phyloP scores from a whole-genome alignment of 176 grass and related monocot genomes.

The Musa schizocarpa region DNA sequence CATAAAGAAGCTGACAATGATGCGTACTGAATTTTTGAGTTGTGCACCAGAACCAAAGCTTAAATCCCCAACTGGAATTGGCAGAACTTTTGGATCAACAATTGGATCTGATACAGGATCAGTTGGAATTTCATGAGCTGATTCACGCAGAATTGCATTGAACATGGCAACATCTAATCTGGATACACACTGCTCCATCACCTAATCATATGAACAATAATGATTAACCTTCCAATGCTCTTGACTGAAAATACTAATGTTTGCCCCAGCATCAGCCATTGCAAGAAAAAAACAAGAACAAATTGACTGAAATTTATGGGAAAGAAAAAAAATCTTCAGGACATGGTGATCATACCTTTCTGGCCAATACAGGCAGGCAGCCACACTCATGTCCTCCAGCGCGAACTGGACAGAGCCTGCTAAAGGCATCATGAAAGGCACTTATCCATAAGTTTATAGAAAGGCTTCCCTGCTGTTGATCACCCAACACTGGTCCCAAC shows the following conservation, averaged over 20 bases:
- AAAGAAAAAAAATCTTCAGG: not conserved
- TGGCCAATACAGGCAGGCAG: conserved; percentile 65
- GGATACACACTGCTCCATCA: conserved; percentile 88
- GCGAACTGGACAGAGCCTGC: conserved; percentile 72
- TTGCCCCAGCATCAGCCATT: not conserved
- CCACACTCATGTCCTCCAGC: conserved; percentile 68
- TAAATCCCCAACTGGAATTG: conserved; percentile 60
- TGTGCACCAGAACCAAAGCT: conserved; percentile 92
- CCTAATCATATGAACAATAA: conserved; percentile 35
- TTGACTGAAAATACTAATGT: not conserved
- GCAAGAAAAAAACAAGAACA: not conserved
- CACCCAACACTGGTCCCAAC: conserved; percentile 27
- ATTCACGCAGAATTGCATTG: conserved; percentile 94
- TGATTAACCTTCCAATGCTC: not conserved
- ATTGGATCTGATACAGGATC: conserved; percentile 92
- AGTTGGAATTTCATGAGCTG: conserved; percentile 67
- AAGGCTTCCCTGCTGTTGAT: conserved; percentile 59
- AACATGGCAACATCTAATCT: conserved; percentile 93
- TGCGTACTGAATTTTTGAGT: conserved; percentile 77
- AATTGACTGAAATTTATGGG: not conserved
- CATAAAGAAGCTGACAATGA: not conserved
- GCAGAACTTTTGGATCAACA: conserved; percentile 69
- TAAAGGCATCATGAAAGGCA: conserved; percentile 64
- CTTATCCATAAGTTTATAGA: conserved; percentile 65
- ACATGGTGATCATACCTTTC: conserved; percentile 37